Percentiles rank a stretch among this genome's conserved stretches.
phyloP scores from a whole-genome alignment of 2,329 filamentous ascomycete species.

The Aspergillus aculeatus region DNA sequence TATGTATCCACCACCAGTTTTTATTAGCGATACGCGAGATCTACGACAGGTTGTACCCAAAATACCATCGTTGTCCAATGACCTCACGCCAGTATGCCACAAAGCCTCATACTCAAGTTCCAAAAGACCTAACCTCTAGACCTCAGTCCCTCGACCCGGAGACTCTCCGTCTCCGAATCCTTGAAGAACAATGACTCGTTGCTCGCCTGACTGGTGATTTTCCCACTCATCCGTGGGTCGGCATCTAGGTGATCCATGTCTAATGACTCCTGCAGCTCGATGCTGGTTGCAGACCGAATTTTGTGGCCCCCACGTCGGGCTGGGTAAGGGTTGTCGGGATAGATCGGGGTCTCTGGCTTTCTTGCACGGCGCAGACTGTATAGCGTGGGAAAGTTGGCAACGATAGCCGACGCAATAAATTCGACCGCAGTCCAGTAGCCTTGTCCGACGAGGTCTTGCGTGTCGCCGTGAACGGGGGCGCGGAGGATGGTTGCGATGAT shows the following conservation, averaged over 20 bases:
- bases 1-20: too few relatives aligned
- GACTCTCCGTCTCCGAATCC: background rate
- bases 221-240: background rate
- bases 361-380: conserved; percentile 8
- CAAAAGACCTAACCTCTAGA: background rate
- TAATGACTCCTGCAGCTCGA: background rate
- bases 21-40: too few relatives aligned
- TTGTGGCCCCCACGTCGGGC: background rate
- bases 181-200: background rate
- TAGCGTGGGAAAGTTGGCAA: conserved; percentile 14
- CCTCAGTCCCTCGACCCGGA: background rate
- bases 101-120: background rate
- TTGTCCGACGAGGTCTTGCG: conserved; percentile 4
- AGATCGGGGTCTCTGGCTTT: background rate
- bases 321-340: background rate
- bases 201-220: background rate
- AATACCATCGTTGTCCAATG: background rate
- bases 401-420: conserved; percentile 10
- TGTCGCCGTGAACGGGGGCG: conserved; percentile 3
- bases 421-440: conserved; percentile 8
- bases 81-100: background rate
- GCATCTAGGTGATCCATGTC: background rate
- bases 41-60: too few relatives aligned
- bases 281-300: background rate
- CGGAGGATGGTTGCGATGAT: conserved; percentile 11